Conservation (phyloP, 257 asterid species). For the Striga asiatica region DNA sequence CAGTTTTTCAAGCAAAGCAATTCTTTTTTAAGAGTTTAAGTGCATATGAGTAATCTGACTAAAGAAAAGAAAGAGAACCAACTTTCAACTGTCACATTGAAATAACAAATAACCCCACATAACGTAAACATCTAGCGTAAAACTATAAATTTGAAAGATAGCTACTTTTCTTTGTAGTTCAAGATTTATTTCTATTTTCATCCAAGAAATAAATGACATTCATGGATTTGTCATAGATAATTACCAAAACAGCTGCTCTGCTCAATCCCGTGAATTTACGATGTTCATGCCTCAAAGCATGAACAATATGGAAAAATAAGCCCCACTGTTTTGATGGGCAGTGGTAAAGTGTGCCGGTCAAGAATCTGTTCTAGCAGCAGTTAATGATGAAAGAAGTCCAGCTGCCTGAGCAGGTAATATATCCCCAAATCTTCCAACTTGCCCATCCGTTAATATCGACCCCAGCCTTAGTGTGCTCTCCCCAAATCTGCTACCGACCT, state of each 20-base stretch:
- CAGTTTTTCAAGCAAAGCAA: no score
- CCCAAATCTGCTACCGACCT: slow-evolving; percentile 99
- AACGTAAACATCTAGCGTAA: no score
- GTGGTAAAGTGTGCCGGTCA: no score
- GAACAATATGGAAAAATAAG: slow-evolving; percentile 1
- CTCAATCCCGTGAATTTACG: background rate
- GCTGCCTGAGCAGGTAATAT: slow-evolving; percentile 97
- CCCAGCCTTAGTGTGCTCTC: slow-evolving; percentile 92
- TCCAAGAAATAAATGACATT: background rate
- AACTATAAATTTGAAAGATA: no score
- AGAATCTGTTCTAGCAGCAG: slow-evolving; percentile 67
- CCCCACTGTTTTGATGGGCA: background rate
- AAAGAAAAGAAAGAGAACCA: no score
- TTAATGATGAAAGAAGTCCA: slow-evolving; percentile 87
- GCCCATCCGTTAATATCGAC: slow-evolving; percentile 87
- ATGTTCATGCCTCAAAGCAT: slow-evolving; percentile 6
- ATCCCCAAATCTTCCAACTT: slow-evolving; percentile 97
- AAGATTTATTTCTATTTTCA: no score
- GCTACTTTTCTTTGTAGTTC: no score
- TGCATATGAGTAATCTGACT: no score
- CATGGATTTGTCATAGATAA: background rate
- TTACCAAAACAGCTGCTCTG: slow-evolving; percentile 14
- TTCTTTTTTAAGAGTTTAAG: no score
- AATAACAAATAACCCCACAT: no score
- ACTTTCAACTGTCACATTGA: no score